Evolutionary conservation across 495 filamentous ascomycete species (phyloP).

Genomic region (Xylaria nigripes): DNA sequence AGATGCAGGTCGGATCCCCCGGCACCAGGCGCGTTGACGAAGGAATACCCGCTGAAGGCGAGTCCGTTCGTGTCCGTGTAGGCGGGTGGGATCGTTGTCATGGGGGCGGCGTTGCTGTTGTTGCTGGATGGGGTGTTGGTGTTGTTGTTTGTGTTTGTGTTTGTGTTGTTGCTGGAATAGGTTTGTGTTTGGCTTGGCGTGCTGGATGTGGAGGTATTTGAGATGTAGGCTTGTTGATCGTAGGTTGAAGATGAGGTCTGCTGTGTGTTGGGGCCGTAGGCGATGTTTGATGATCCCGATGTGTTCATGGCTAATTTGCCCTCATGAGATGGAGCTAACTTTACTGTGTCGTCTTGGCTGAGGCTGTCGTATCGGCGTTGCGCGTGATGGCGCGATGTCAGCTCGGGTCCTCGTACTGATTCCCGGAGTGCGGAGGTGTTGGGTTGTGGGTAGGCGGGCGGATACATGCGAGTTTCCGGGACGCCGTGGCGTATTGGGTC

Average conservation of each 20-base stretch:
- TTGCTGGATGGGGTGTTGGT: constrained; percentile 5
- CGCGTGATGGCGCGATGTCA: constrained; percentile 29
- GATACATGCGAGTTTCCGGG: constrained; percentile 38
- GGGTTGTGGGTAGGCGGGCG: constrained; percentile 38
- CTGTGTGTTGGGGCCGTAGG: constrained; percentile 25
- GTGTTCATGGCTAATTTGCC: constrained; percentile 21
- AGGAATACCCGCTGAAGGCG: constrained; percentile 33
- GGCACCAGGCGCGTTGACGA: constrained; percentile 29
- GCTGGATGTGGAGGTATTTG: constrained; percentile 27
- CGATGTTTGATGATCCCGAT: neutral
- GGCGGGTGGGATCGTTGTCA: neutral
- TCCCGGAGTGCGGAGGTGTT: constrained; percentile 38
- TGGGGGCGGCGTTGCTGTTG: constrained; percentile 4
- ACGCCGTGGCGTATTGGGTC: constrained; percentile 45
- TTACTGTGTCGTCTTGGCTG: constrained; percentile 24
- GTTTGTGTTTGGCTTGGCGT: constrained; percentile 15
- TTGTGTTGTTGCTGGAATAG: constrained; percentile 7
- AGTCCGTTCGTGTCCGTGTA: constrained; percentile 30
- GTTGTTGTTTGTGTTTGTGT: neutral
- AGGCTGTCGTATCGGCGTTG: constrained; percentile 31
- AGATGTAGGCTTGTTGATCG: constrained; percentile 20
- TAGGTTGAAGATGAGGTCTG: constrained; percentile 22
- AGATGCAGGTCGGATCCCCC: constrained; percentile 22
- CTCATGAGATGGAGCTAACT: constrained; percentile 16
- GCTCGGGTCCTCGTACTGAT: constrained; percentile 24